Percentiles rank a stretch among this genome's conserved stretches.
phyloP scores from a whole-genome alignment of 805 yeast species.

The Candida nanaspora region DNA sequence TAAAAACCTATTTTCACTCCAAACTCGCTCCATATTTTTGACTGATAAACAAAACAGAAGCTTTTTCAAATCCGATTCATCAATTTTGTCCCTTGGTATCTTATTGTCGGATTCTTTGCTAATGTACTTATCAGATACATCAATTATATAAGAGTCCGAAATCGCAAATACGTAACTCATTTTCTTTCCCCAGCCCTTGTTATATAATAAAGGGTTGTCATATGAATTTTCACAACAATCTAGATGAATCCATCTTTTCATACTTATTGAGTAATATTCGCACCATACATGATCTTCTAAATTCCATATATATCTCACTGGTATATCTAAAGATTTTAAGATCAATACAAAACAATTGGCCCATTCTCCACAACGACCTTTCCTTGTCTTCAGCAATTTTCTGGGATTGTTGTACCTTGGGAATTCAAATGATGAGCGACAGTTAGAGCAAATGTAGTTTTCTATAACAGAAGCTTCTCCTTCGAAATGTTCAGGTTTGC shows the following conservation, averaged over 20 bases:
- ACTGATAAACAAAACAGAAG: slow-evolving; percentile 32
- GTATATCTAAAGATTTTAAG: slow-evolving; percentile 56
- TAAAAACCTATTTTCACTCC: no score
- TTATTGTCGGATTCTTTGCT: slow-evolving; percentile 26
- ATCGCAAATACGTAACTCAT: slow-evolving; percentile 86
- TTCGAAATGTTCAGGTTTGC: slow-evolving; percentile 31
- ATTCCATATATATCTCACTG: slow-evolving; percentile 76
- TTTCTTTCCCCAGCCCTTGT: slow-evolving; percentile 85
- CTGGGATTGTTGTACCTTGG: slow-evolving; percentile 72
- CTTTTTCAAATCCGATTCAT: slow-evolving; percentile 30
- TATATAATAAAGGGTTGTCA: slow-evolving; percentile 74
- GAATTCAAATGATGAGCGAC: slow-evolving; percentile 46
- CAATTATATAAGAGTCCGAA: slow-evolving; percentile 52
- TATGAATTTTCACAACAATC: slow-evolving; percentile 85
- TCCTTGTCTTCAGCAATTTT: slow-evolving; percentile 50
- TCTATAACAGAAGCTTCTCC: slow-evolving; percentile 58
- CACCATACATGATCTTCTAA: slow-evolving; percentile 96
- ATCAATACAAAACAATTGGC: slow-evolving; percentile 74
- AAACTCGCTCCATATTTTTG: no score
- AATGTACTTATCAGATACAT: slow-evolving; percentile 67
- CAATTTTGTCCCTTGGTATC: slow-evolving; percentile 39
- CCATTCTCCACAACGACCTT: slow-evolving; percentile 96
- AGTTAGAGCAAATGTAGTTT: slow-evolving; percentile 50
- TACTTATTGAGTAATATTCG: slow-evolving; percentile 62
- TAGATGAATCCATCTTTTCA: slow-evolving; percentile 75